A percentile compares a stretch with the other conserved stretches of the same genome.
Conservation (phyloP, 805 yeast genomes). For the Kluyveromyces lactis region DNA sequence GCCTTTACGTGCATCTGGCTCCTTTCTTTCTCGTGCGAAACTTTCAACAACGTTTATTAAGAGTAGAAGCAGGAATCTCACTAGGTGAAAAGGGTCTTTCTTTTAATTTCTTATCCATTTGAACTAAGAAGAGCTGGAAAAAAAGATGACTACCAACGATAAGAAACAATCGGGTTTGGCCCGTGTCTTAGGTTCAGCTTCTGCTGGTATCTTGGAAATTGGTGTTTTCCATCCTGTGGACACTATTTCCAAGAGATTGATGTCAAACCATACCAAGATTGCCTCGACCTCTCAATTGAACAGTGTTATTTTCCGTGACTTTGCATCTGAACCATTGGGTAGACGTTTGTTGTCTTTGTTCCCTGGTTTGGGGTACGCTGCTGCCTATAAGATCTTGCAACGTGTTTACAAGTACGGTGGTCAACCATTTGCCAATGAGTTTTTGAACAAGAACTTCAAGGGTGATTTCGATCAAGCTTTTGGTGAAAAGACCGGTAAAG, state of each 20-base stretch:
- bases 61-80: too few relatives aligned
- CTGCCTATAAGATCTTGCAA: constrained; percentile 91
- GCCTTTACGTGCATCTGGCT: too few relatives aligned
- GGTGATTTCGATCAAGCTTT: constrained; percentile 63
- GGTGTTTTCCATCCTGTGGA: constrained; percentile 98
- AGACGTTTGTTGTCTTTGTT: constrained; percentile 74
- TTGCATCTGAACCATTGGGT: constrained; percentile 62
- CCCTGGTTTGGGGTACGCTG: constrained; percentile 98
- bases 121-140: too few relatives aligned
- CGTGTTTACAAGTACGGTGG: constrained; percentile 99
- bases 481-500: constrained; percentile 94
- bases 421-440: constrained; percentile 97
- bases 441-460: constrained; percentile 66
- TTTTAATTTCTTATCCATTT: too few relatives aligned
- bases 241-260: constrained; percentile 91
- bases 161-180: constrained; percentile 82
- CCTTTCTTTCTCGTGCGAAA: too few relatives aligned
- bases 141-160: constrained; percentile 34
- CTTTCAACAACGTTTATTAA: too few relatives aligned
- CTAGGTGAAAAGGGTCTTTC: too few relatives aligned
- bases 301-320: constrained; percentile 76
- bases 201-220: constrained; percentile 95
- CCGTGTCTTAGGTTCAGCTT: constrained; percentile 90
- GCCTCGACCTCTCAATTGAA: constrained; percentile 60
- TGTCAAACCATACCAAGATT: constrained; percentile 72